Base-by-base conservation (phyloP, 176 grass and related monocot species). In the Juncus effusus region DNA sequence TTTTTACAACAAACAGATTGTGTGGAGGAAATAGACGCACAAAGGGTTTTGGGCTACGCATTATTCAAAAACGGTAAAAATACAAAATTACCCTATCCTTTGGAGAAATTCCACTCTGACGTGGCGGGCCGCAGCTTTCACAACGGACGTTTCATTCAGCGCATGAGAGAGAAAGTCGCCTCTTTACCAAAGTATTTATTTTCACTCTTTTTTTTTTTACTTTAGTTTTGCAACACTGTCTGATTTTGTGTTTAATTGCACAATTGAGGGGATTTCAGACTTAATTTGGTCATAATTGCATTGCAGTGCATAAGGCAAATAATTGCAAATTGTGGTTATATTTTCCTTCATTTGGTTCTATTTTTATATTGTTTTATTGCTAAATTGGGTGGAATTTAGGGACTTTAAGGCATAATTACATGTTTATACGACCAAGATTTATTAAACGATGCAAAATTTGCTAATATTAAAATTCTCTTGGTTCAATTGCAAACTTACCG, bases 61-160 rank as follows among this genome's bases (percentile, higher is more conserved):
- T 74, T 99, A 71, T 93, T 90, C 73, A 99, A 93, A 83, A 88
- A 99, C 70, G 94, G 85, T 39, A 90, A 76, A 74, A 74, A 74
- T 28, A 90, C 94, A 36, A 99, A 80, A 67, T 73, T 99, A 70
- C 28, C 89, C 36, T 99, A 99, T 63, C 94, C 94, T 42, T 79
- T 99, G 59, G 85, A 99, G n/a, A 99, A 87, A 62, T 86, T 86
- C 57, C 83, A 89, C 65, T 86, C 89, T 69, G 89, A 93, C 63
- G 80, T 99, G 67, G 83, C 94, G 63, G 94, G 94, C 16, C 89
- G 89, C 62, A 99, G 94, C 77, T 99, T 99, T 74, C 89, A 93
- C 62, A 99, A 99, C 75, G 94, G 94, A 10, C 69, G 94, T 16
- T 99, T 99, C 68, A 90, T 99, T 73, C 94, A 93, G 68, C 88